These are phyloP conservation scores for Venustampulla echinocandica DNA, from an alignment of 495 filamentous ascomycete genomes.

Conservation along the genomic window DNA sequence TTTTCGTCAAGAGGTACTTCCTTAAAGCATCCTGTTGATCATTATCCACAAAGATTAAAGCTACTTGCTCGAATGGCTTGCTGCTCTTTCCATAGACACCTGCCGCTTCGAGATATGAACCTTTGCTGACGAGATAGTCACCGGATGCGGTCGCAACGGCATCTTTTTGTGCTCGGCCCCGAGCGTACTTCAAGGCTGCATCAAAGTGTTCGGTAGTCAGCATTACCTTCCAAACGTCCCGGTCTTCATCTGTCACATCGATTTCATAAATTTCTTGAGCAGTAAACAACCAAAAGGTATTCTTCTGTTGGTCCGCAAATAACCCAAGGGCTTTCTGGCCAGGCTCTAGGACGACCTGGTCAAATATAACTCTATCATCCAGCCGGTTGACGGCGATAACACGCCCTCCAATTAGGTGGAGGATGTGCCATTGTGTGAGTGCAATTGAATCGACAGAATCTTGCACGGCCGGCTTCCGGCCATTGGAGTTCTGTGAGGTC, in stretches of 20 bases:
- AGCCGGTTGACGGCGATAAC: constrained; percentile 79
- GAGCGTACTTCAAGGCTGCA: constrained; percentile 72
- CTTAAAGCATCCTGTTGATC: constrained; percentile 85
- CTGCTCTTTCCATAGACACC: constrained; percentile 87
- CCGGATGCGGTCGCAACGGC: constrained; percentile 83
- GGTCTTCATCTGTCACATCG: constrained; percentile 77
- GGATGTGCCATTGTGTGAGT: constrained; percentile 84
- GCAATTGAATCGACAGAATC: constrained; percentile 73
- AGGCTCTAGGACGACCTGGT: constrained; percentile 75
- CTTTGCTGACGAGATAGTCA: constrained; percentile 73
- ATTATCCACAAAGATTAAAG: constrained; percentile 79
- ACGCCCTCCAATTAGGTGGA: constrained; percentile 73
- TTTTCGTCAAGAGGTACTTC: constrained; percentile 80
- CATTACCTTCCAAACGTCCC: constrained; percentile 92
- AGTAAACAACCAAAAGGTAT: constrained; percentile 95
- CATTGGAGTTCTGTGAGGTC: constrained; percentile 50
- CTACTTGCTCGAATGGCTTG: constrained; percentile 94
- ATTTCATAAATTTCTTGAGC: constrained; percentile 85
- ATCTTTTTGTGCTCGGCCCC: constrained; percentile 66
- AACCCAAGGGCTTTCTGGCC: constrained; percentile 72
- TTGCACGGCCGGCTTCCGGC: constrained; percentile 53
- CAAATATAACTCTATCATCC: constrained; percentile 73
- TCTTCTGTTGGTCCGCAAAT: constrained; percentile 80
- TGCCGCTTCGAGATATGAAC: constrained; percentile 76
- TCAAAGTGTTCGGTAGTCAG: constrained; percentile 79